phyloP scores from a whole-genome alignment of 2,329 filamentous ascomycete species.

The Fusarium sp. region DNA sequence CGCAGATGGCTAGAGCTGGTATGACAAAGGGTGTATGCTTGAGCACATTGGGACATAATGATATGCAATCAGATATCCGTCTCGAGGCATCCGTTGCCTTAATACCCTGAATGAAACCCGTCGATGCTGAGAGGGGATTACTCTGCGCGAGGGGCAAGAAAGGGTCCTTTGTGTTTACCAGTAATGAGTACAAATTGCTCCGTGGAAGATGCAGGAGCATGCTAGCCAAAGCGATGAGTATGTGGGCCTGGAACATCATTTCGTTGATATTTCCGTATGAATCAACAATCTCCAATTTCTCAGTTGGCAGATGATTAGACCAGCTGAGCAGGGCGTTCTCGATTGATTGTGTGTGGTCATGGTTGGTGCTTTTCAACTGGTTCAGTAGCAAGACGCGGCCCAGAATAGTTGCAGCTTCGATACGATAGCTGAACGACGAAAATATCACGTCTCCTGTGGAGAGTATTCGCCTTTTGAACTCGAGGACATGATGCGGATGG shows the following conservation, averaged over 20 bases:
- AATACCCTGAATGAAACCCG: conserved; percentile 37
- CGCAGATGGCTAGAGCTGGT: conserved; percentile 34
- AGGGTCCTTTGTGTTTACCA: conserved; percentile 28
- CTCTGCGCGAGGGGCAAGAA: conserved; percentile 23
- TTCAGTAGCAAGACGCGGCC: conserved; percentile 36
- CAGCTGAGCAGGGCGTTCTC: conserved; percentile 45
- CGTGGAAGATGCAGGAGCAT: conserved; percentile 45
- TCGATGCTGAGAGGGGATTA: conserved; percentile 29
- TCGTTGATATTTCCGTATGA: conserved; percentile 44
- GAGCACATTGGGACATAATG: conserved; percentile 36
- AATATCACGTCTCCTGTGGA: conserved; percentile 35
- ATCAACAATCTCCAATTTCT: conserved; percentile 41
- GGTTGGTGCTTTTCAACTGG: conserved; percentile 27
- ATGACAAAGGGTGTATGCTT: conserved; percentile 45
- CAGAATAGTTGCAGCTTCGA: conserved; percentile 41
- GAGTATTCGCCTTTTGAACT: conserved; percentile 35
- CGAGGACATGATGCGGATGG: conserved; percentile 26
- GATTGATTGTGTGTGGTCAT: conserved; percentile 42
- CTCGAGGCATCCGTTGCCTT: conserved; percentile 46
- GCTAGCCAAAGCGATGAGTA: conserved; percentile 39
- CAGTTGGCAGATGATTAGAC: conserved; percentile 35
- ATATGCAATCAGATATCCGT: conserved; percentile 43
- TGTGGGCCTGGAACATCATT: conserved; percentile 47
- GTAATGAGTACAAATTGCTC: conserved; percentile 27
- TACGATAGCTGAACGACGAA: conserved; percentile 46